These are phyloP conservation scores for Knufia petricola DNA, from an alignment of 2,329 filamentous ascomycete genomes.

Conservation along the genomic window DNA sequence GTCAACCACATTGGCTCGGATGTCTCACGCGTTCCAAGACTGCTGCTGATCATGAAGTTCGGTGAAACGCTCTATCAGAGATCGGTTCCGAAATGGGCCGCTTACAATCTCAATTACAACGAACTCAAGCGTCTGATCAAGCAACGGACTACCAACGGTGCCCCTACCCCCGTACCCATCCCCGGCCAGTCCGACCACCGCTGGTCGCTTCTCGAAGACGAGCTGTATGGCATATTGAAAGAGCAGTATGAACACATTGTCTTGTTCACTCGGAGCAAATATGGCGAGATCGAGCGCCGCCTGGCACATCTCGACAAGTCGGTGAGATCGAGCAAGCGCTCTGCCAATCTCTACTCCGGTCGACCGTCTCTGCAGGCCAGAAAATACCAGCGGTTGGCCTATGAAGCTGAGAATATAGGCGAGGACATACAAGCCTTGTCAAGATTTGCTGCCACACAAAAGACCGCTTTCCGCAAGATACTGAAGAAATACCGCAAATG, in stretches of 20 bases:
- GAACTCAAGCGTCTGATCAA: constrained; percentile 79
- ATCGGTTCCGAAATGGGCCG: constrained; percentile 73
- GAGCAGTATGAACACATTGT: constrained; percentile 68
- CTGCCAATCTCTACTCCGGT: constrained; percentile 12
- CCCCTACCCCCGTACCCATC: constrained; percentile 59
- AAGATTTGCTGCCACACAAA: constrained; percentile 64
- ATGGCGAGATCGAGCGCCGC: constrained; percentile 63
- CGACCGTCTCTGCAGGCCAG: constrained; percentile 21
- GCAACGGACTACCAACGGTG: constrained; percentile 61
- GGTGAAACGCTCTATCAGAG: constrained; percentile 62
- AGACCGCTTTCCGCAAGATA: constrained; percentile 70
- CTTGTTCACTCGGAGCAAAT: constrained; percentile 70
- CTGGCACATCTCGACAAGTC: constrained; percentile 39
- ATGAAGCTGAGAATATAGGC: constrained; percentile 45
- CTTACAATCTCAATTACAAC: constrained; percentile 84
- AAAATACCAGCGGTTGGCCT: constrained; percentile 42
- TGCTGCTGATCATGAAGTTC: constrained; percentile 59
- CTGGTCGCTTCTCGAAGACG: constrained; percentile 56
- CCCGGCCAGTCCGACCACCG: constrained; percentile 56
- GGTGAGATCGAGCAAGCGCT: constrained; percentile 25
- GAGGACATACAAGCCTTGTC: constrained; percentile 62
- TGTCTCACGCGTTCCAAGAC: not conserved
- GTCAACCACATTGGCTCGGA: too few relatives aligned
- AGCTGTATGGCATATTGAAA: constrained; percentile 61
- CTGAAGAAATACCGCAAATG: constrained; percentile 84